phyloP scores from a whole-genome alignment of 176 grass and related monocot genomes.

The Oryza rufipogon region DNA sequence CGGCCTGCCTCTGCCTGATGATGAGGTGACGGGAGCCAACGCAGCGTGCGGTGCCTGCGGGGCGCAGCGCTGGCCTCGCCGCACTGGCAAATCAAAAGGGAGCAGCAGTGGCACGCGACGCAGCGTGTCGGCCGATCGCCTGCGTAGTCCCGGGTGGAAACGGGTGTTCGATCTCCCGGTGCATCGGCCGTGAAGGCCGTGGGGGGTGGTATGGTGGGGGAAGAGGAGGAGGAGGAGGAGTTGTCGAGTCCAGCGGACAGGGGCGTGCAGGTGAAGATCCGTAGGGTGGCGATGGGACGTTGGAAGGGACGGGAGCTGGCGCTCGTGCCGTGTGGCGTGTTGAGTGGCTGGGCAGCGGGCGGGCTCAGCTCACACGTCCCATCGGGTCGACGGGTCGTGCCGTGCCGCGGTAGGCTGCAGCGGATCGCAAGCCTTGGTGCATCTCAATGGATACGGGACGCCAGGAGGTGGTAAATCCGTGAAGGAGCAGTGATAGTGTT shows the following conservation, averaged over 20 bases:
- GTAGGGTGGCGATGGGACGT: slow-evolving; percentile 39
- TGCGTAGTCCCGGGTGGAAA: not conserved
- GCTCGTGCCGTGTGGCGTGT: too few relatives aligned
- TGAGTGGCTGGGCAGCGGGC: not conserved
- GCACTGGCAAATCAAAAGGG: too few relatives aligned
- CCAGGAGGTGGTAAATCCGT: too few relatives aligned
- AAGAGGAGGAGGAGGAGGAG: not conserved
- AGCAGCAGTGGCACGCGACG: too few relatives aligned
- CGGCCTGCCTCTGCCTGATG: not conserved
- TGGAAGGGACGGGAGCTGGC: not conserved
- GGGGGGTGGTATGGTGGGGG: not conserved
- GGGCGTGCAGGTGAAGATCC: not conserved
- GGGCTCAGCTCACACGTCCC: slow-evolving; percentile 23
- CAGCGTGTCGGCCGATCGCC: too few relatives aligned
- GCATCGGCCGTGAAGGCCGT: too few relatives aligned
- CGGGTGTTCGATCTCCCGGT: too few relatives aligned
- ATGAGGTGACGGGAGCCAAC: not conserved
- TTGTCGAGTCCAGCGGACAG: slow-evolving; percentile 34
- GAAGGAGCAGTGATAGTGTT: too few relatives aligned
- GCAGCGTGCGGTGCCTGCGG: not conserved
- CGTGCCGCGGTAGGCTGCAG: not conserved
- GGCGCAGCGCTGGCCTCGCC: too few relatives aligned
- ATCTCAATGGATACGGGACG: too few relatives aligned
- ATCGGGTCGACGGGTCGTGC: slow-evolving; percentile 25
- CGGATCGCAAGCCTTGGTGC: not conserved